Conservation (phyloP, 164 flowering plant species). For the Protea cynaroides region DNA sequence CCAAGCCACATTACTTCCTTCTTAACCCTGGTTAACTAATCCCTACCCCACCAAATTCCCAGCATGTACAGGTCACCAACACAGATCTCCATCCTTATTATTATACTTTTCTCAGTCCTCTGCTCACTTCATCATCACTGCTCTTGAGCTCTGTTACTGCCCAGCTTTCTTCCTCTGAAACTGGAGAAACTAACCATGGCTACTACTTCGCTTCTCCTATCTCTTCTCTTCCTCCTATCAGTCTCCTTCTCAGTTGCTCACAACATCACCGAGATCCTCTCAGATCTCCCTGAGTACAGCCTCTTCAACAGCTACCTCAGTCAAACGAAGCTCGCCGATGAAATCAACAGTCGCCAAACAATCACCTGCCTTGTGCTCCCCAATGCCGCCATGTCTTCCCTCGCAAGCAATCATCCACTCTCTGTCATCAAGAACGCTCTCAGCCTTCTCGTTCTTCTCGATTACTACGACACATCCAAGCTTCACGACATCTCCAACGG, state of each 20-base stretch:
- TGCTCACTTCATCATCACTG: too few species aligned
- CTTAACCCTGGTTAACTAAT: too few species aligned
- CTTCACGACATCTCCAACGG: slow-evolving; percentile 83
- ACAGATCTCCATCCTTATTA: too few species aligned
- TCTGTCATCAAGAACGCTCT: slow-evolving; percentile 61
- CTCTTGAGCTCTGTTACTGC: too few species aligned
- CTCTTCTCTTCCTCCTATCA: slow-evolving; percentile 13
- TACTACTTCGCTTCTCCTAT: neutral
- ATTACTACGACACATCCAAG: slow-evolving; percentile 66
- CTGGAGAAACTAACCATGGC: too few species aligned
- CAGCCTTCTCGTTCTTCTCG: slow-evolving; percentile 59
- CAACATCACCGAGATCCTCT: slow-evolving; percentile 76
- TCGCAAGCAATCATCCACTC: slow-evolving; percentile 55
- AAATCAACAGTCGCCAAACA: slow-evolving; percentile 77
- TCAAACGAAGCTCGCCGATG: slow-evolving; percentile 74
- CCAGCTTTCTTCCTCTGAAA: neutral
- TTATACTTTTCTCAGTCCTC: too few species aligned
- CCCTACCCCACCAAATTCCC: too few species aligned
- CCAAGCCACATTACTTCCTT: too few species aligned
- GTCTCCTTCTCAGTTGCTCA: slow-evolving; percentile 29
- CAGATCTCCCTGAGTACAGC: slow-evolving; percentile 51
- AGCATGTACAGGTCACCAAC: too few species aligned
- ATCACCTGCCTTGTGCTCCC: slow-evolving; percentile 63
- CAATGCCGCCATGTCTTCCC: slow-evolving; percentile 56
- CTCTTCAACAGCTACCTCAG: slow-evolving; percentile 52